These are phyloP conservation scores for Talaromyces funiculosus DNA, from an alignment of 2,329 filamentous ascomycete species.

Conservation along the genomic window DNA sequence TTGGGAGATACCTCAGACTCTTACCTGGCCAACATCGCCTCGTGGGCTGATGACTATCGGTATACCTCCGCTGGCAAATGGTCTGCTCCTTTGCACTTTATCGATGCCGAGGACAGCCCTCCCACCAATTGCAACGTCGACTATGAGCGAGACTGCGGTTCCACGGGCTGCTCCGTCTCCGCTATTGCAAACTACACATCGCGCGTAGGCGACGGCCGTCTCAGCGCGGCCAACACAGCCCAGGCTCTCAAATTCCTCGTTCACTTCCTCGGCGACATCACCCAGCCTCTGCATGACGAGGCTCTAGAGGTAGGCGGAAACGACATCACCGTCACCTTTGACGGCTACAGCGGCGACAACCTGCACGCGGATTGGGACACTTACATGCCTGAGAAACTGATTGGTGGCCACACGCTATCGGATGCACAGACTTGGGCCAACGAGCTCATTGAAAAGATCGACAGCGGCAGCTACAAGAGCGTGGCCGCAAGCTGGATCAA, in stretches of 20 bases:
- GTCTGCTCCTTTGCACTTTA: constrained; percentile 46
- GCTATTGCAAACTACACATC: constrained; percentile 49
- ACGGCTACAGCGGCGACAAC: constrained; percentile 12
- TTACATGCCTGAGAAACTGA: constrained; percentile 17
- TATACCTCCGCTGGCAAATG: constrained; percentile 45
- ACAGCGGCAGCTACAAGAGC: constrained; percentile 8
- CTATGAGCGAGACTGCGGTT: constrained; percentile 48
- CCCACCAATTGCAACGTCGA: constrained; percentile 45
- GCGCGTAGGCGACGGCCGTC: not conserved
- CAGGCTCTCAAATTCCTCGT: constrained; percentile 16
- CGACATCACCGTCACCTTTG: constrained; percentile 14
- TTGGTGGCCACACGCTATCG: constrained; percentile 13
- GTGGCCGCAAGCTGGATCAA: constrained; percentile 9
- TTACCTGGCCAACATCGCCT: constrained; percentile 49
- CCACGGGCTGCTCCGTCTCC: constrained; percentile 46
- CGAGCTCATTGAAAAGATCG: not conserved
- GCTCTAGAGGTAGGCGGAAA: constrained; percentile 12
- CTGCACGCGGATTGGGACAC: constrained; percentile 18
- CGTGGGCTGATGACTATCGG: constrained; percentile 51
- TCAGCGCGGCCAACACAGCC: not conserved
- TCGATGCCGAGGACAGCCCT: constrained; percentile 47
- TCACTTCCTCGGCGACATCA: constrained; percentile 18
- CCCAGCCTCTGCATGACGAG: constrained; percentile 17
- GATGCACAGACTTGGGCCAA: constrained; percentile 15
- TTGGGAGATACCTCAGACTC: constrained; percentile 40